phyloP scores from a whole-genome alignment of 2,329 filamentous ascomycete species.

The Aureobasidium zeae region DNA sequence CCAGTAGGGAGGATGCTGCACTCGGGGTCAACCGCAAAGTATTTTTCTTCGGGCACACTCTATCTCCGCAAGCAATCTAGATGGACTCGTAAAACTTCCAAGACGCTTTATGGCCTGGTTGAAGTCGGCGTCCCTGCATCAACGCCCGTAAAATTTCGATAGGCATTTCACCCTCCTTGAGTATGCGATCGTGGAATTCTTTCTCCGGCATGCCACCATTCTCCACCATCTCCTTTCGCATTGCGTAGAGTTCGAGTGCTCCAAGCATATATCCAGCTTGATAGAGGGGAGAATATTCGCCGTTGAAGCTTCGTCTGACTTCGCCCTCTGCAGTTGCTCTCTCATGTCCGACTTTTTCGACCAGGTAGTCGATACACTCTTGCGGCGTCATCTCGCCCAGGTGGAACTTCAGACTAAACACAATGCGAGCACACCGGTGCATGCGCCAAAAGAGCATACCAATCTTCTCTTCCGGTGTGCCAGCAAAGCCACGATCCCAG shows the following conservation, averaged over 20 bases:
- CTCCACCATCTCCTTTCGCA: constrained; percentile 43
- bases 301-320: constrained; percentile 47
- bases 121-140: constrained; percentile 36
- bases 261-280: constrained; percentile 53
- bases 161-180: constrained; percentile 46
- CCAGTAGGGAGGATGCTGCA: too few relatives aligned
- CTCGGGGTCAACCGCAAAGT: too few relatives aligned
- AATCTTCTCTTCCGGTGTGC: constrained; percentile 43
- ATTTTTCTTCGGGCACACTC: too few relatives aligned
- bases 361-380: constrained; percentile 49
- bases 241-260: constrained; percentile 45
- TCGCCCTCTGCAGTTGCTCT: constrained; percentile 51
- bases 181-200: constrained; percentile 46
- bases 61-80: too few relatives aligned
- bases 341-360: constrained; percentile 50
- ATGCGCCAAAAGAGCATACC: constrained; percentile 55
- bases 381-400: constrained; percentile 45
- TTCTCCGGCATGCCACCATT: constrained; percentile 38
- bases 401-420: constrained; percentile 51
- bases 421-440: constrained; percentile 51
- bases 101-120: constrained; percentile 35
- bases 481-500: constrained; percentile 46
- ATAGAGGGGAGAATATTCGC: constrained; percentile 49
- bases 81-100: constrained; percentile 48
- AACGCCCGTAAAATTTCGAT: constrained; percentile 46